Evolutionary conservation across 179 eudicot genomes (phyloP), one percentile per base, ranked within the genome.

Genomic region (Heliamphora pulchella): DNA sequence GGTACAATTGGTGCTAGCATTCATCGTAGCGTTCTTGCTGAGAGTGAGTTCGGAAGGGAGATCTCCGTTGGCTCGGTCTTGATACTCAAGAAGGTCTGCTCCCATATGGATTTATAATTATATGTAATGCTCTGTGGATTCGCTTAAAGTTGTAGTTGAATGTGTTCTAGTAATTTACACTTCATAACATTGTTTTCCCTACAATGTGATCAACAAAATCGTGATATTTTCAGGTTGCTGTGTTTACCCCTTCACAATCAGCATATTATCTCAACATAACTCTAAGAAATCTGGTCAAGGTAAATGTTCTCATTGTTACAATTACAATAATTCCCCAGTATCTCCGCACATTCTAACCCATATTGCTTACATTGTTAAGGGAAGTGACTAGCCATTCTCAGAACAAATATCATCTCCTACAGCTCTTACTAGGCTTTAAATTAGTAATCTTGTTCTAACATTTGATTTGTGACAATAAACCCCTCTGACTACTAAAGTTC

Each of bases 231-330:
- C 91, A 95, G 98, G 96, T 92, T 75, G 89, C 93, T 76, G 87
- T 89, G 2, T 95, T 93, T 83, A 41, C 88, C 77, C 92, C 96
- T 80, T 85, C 89, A 9, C 71, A 78, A 9, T 81, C 86, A 64
- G 86, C 91, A 22, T 81, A 79, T 74, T 93, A 88, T 85, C 92
- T 95, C 53, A 95, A 92, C 81, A 85, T 95, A 64, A 91, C 96
- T 18, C 76, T 71, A 71, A 82, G 78, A 80, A 95, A 93, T 86
- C 74, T 92, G 85, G 88, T 85, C 62, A 89, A 95, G 98, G 98
- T 95, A 55, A 47, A 59, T 39, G 76, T 78, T 47, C 31, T 44
- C 68, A 48, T 72, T 47, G 4, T 53, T 81, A 61, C 11, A 1
- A 44, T 68, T 13, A 67, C 1, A 14, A 7, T 43, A 22, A 68